phyloP scores from a whole-genome alignment of 257 asterid species.

The Ocimum tenuiflorum region DNA sequence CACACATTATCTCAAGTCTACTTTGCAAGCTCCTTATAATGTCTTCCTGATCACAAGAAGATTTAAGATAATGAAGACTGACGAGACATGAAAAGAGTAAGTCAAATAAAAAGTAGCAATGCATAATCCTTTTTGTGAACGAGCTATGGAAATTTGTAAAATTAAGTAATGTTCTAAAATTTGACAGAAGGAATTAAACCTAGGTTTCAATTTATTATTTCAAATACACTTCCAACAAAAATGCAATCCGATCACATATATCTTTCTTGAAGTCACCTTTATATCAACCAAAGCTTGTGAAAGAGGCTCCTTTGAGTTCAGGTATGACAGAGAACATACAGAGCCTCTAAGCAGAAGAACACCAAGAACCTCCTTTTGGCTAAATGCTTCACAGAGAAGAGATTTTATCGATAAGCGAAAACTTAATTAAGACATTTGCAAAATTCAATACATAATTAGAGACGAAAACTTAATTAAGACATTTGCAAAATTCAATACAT shows the following conservation, averaged over 20 bases:
- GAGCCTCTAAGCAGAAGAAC: constrained; percentile 58
- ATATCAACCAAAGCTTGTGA: constrained; percentile 78
- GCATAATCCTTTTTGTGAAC: constrained; percentile 4
- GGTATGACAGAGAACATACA: constrained; percentile 64
- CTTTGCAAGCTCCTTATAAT: constrained; percentile 71
- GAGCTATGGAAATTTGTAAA: constrained; percentile 1
- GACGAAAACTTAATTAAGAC: constrained; percentile 3
- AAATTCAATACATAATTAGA: constrained; percentile 9
- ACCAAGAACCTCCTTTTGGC: constrained; percentile 64
- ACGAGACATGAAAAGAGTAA: constrained; percentile 6
- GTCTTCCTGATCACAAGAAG: constrained; percentile 60
- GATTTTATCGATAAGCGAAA: background rate
- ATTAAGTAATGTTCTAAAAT: background rate
- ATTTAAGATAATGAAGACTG: constrained; percentile 17
- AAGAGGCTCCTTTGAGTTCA: constrained; percentile 64
- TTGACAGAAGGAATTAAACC: constrained; percentile 4
- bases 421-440: constrained; percentile 7
- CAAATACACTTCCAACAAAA: constrained; percentile 9
- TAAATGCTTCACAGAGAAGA: constrained; percentile 45
- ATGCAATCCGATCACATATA: constrained; percentile 2
- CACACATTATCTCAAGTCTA: constrained; percentile 76
- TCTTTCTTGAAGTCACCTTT: constrained; percentile 48
- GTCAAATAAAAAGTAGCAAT: background rate
- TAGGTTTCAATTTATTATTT: background rate
- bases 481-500: constrained; percentile 4